Evolutionary conservation across 495 filamentous ascomycete genomes (phyloP).

Genomic region (Hypoxylon cercidicola): DNA sequence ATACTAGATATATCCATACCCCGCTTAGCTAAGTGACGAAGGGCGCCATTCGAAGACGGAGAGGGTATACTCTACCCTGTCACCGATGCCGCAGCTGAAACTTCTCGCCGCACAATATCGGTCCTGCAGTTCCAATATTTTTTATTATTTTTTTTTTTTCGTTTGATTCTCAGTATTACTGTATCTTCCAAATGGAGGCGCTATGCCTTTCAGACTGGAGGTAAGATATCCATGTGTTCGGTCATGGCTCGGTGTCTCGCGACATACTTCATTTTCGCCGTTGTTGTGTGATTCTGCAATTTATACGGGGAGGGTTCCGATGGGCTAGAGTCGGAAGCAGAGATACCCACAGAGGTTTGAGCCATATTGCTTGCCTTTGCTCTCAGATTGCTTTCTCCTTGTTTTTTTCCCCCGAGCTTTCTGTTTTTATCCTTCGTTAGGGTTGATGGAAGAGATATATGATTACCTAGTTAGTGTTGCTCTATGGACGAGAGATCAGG

Average conservation of each 20-base stretch:
- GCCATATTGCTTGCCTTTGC: constrained; percentile 18
- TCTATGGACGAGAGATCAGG: constrained; percentile 25
- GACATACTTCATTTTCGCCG: constrained; percentile 18
- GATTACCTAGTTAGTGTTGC: constrained; percentile 4
- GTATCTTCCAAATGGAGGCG: not conserved
- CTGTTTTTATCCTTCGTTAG: constrained; percentile 8
- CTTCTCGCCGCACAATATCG: not conserved
- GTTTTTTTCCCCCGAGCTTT: not conserved
- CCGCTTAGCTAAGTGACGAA: constrained; percentile 9
- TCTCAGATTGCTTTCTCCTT: constrained; percentile 25
- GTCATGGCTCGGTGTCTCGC: constrained; percentile 25
- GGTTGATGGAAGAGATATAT: constrained; percentile 6
- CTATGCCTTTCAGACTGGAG: constrained; percentile 12
- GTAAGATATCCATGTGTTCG: constrained; percentile 24
- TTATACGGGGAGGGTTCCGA: constrained; percentile 20
- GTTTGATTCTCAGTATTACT: not conserved
- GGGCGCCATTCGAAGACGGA: not conserved
- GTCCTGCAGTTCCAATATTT: not conserved
- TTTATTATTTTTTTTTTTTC: not conserved
- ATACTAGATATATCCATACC: constrained; percentile 39
- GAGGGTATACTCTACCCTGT: not conserved
- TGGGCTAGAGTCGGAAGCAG: constrained; percentile 34
- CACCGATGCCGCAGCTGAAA: not conserved
- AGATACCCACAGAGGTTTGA: constrained; percentile 34
- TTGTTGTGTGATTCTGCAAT: constrained; percentile 15